Evolutionary conservation across 1,284 basidiomycete species (phyloP).

Genomic region (Naganishia liquefaciens): DNA sequence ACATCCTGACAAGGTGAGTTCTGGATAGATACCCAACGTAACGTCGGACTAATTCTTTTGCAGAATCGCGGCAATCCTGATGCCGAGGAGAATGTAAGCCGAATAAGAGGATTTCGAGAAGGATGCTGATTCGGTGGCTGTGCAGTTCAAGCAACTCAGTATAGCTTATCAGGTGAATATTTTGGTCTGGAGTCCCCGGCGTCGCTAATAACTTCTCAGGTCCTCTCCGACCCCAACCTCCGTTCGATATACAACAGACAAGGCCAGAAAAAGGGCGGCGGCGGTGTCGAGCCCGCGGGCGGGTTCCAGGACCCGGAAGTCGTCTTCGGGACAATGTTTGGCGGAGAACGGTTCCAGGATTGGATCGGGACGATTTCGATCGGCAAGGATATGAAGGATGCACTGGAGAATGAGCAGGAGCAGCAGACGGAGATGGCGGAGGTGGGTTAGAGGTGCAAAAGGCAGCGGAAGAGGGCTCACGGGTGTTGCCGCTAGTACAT

Average conservation of each 20-base stretch:
- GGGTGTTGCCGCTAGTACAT: background rate
- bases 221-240: constrained; percentile 79
- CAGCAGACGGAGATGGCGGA: constrained; percentile 60
- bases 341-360: constrained; percentile 57
- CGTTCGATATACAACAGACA: constrained; percentile 91
- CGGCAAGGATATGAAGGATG: constrained; percentile 96
- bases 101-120: background rate
- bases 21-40: background rate
- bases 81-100: constrained; percentile 72
- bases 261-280: constrained; percentile 56
- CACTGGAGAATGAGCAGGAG: constrained; percentile 87
- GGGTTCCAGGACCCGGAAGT: constrained; percentile 69
- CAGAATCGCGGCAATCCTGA: constrained; percentile 89
- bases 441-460: background rate
- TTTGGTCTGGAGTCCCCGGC: constrained; percentile 1
- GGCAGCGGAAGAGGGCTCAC: no score
- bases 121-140: no score
- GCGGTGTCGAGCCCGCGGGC: constrained; percentile 47
- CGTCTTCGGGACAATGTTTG: constrained; percentile 91
- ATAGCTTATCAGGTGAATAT: constrained; percentile 39
- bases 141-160: constrained; percentile 42
- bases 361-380: constrained; percentile 58
- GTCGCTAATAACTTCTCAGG: constrained; percentile 53
- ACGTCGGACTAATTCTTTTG: constrained; percentile 13
- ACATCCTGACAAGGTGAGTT: constrained; percentile 57